phyloP scores from a whole-genome alignment of 1,139 yeast genomes.

The Saccharomyces hybrid region DNA sequence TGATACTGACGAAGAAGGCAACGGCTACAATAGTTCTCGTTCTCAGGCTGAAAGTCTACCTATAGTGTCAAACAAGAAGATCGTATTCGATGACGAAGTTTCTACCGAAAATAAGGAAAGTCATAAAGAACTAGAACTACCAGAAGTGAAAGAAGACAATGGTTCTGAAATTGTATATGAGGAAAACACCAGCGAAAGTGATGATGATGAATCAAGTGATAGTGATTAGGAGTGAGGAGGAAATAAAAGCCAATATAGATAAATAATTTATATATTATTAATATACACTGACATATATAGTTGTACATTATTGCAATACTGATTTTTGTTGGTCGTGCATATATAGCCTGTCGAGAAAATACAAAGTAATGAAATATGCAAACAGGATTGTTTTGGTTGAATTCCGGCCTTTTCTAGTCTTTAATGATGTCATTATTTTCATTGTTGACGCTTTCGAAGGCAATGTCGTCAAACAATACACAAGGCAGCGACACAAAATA shows the following conservation, averaged over 20 bases:
- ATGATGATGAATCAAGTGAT: conserved; percentile 22
- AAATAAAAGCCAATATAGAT: neutral
- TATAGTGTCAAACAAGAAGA: conserved; percentile 37
- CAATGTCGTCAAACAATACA: neutral
- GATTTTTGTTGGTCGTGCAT: neutral
- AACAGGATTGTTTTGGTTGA: neutral
- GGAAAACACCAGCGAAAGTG: conserved; percentile 28
- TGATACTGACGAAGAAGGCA: conserved; percentile 11
- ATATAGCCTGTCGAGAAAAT: neutral
- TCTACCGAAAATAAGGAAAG: conserved; percentile 32
- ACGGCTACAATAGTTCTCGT: conserved; percentile 14
- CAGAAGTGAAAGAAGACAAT: conserved; percentile 29
- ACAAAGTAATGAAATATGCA: neutral
- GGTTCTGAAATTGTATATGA: conserved; percentile 32
- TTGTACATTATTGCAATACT: neutral
- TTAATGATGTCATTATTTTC: neutral
- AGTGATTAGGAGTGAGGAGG: conserved; percentile 17
- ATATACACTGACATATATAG: neutral
- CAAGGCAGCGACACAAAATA: neutral
- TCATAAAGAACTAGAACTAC: conserved; percentile 30
- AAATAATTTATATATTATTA: neutral
- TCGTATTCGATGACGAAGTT: conserved; percentile 36
- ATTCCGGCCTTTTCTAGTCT: neutral
- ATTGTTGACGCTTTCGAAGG: neutral
- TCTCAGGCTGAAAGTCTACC: conserved; percentile 33